A percentile compares a stretch with the other conserved stretches of the same genome.
phyloP scores from a whole-genome alignment of 768 basidiomycete species.

The Mycena olivaceomarginata region DNA sequence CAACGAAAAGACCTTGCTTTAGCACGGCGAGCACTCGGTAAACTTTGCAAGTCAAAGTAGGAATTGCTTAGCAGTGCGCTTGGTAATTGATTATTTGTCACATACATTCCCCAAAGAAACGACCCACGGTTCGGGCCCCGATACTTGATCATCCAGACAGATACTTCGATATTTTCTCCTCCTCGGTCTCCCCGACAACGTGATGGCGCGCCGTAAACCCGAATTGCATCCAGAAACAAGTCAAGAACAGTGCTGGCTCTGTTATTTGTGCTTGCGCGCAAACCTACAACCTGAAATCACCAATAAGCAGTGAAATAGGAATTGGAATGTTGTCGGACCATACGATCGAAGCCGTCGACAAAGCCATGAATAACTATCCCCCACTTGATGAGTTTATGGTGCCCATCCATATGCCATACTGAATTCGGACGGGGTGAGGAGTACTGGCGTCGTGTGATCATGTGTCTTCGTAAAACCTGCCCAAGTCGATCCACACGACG shows the following conservation, averaged over 20 bases:
- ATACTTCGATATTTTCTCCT: no score
- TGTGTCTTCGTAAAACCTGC: constrained; percentile 43
- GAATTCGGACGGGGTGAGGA: constrained; percentile 42
- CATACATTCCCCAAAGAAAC: no score
- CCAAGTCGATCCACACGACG: constrained; percentile 48
- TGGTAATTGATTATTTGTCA: no score
- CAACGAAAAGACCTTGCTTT: no score
- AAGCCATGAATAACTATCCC: constrained; percentile 53
- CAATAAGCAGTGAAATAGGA: no score
- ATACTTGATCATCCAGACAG: no score
- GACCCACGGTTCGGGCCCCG: no score
- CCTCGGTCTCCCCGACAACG: constrained; percentile 46
- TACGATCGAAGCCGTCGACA: constrained; percentile 55
- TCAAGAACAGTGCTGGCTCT: constrained; percentile 13
- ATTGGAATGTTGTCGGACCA: neutral
- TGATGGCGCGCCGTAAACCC: constrained; percentile 40
- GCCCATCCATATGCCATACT: constrained; percentile 48
- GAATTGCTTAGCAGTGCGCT: no score
- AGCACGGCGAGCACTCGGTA: no score
- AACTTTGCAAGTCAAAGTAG: no score
- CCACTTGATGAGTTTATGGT: constrained; percentile 49
- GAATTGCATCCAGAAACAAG: constrained; percentile 14
- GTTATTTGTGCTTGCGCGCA: constrained; percentile 40
- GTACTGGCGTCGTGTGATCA: constrained; percentile 46
- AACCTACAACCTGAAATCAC: constrained; percentile 4